These are phyloP conservation scores for Cystofilobasidium macerans DNA, from an alignment of 768 basidiomycete genomes.

Conservation along the genomic window DNA sequence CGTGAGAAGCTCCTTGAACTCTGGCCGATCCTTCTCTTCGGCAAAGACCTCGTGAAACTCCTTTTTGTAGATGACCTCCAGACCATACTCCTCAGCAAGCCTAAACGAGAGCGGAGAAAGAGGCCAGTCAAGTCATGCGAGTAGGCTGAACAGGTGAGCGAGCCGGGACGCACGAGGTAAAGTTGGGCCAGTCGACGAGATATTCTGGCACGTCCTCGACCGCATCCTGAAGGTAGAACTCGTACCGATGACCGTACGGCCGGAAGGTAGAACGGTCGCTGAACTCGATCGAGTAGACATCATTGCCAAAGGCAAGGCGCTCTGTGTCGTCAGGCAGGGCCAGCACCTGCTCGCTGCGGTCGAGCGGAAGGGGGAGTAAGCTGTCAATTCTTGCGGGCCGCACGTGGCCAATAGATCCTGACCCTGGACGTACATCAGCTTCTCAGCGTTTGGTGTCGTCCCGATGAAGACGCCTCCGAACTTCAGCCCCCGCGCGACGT, in stretches of 20 bases:
- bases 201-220: conserved; percentile 97
- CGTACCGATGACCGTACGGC: conserved; percentile 78
- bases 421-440: conserved; percentile 56
- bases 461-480: conserved; percentile 87
- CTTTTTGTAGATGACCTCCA: conserved; percentile 64
- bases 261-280: conserved; percentile 49
- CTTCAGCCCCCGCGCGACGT: conserved; percentile 68
- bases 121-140: neutral
- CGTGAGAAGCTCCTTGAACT: conserved; percentile 71
- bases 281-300: conserved; percentile 79
- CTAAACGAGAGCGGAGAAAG: conserved; percentile 40
- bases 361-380: neutral
- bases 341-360: conserved; percentile 57
- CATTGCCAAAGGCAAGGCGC: conserved; percentile 77
- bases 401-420: neutral
- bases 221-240: conserved; percentile 85
- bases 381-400: neutral
- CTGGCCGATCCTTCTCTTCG: conserved; percentile 64
- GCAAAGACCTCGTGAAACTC: conserved; percentile 82
- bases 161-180: conserved; percentile 53
- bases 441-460: conserved; percentile 84
- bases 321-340: conserved; percentile 53
- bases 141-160: neutral
- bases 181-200: conserved; percentile 89
- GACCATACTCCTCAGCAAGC: conserved; percentile 68